A percentile compares a stretch with the other conserved stretches of the same genome.
These are phyloP conservation scores for Starmerella khaoyaiensis DNA, from an alignment of 805 yeast species.

Conservation along the genomic window DNA sequence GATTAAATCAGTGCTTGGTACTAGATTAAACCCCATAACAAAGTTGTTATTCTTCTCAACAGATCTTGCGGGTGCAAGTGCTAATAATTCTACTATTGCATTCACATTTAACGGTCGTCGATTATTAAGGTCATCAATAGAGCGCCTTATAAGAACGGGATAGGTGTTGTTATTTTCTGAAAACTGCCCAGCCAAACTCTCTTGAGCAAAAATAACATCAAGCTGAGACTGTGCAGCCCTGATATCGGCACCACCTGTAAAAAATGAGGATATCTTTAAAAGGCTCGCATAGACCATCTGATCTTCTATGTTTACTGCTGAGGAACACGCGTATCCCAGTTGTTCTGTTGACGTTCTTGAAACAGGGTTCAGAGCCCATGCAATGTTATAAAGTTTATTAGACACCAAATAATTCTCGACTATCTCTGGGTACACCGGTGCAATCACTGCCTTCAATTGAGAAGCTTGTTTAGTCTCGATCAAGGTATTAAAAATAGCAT, in stretches of 20 bases:
- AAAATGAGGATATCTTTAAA: conserved; percentile 11
- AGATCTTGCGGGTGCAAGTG: conserved; percentile 11
- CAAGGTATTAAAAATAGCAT: conserved; percentile 9
- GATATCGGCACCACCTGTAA: neutral
- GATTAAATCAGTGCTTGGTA: conserved; percentile 7
- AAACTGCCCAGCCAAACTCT: conserved; percentile 5
- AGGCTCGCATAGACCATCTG: conserved; percentile 12
- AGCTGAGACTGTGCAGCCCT: conserved; percentile 6
- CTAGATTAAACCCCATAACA: conserved; percentile 9
- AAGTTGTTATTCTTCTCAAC: conserved; percentile 8
- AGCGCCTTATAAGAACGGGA: conserved; percentile 2
- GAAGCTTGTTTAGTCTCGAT: conserved; percentile 4
- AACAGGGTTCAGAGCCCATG: conserved; percentile 17
- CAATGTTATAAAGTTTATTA: conserved; percentile 7
- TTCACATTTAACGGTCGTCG: conserved; percentile 3
- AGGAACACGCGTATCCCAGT: conserved; percentile 5
- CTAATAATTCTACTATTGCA: conserved; percentile 14
- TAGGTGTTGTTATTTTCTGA: too few species aligned
- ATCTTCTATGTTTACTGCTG: conserved; percentile 1
- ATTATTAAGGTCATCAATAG: neutral
- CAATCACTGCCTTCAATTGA: conserved; percentile 5
- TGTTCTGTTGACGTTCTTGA: conserved; percentile 7
- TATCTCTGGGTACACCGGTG: conserved; percentile 4
- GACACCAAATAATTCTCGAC: conserved; percentile 10
- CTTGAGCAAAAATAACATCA: conserved; percentile 8